A percentile compares a stretch with the other conserved stretches of the same genome.
Conservation (phyloP, 768 basidiomycete species). For the Wakefieldia striispora region DNA sequence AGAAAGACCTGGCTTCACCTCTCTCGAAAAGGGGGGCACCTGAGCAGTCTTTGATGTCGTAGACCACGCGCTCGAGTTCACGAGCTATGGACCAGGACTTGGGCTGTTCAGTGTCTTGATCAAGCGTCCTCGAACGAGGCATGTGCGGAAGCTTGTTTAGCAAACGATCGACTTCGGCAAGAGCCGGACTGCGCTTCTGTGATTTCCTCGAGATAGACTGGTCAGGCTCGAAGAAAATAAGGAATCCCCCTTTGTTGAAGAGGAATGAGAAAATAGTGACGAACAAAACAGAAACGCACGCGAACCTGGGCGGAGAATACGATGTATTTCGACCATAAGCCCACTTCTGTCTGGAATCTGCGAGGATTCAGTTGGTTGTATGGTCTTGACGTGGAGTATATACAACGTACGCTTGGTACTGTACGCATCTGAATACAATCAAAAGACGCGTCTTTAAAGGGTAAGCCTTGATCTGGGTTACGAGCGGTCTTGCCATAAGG, state of each 20-base stretch:
- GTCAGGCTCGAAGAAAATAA: conserved; percentile 2
- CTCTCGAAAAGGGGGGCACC: background rate
- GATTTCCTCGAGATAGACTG: background rate
- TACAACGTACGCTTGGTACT: conserved; percentile 4
- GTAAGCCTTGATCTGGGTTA: background rate
- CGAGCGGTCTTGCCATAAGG: background rate
- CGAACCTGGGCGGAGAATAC: conserved; percentile 1
- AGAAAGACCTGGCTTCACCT: background rate
- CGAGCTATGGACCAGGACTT: conserved; percentile 5
- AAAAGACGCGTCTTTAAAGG: conserved; percentile 10
- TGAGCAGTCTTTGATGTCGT: background rate
- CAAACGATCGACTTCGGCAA: conserved; percentile 5
- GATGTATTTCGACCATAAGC: conserved; percentile 4
- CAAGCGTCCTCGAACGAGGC: background rate
- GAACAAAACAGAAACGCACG: too few relatives aligned
- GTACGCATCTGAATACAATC: conserved; percentile 11
- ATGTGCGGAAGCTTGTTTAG: conserved; percentile 1
- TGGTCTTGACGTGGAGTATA: background rate
- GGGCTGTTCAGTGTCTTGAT: background rate
- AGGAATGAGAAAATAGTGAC: too few relatives aligned
- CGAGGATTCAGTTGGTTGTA: background rate
- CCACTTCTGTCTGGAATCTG: background rate
- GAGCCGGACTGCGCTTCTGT: background rate
- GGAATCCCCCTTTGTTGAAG: background rate
- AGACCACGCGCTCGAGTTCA: background rate